These are phyloP conservation scores for Sungouiella thailandica DNA, from an alignment of 805 yeast species.

Conservation along the genomic window DNA sequence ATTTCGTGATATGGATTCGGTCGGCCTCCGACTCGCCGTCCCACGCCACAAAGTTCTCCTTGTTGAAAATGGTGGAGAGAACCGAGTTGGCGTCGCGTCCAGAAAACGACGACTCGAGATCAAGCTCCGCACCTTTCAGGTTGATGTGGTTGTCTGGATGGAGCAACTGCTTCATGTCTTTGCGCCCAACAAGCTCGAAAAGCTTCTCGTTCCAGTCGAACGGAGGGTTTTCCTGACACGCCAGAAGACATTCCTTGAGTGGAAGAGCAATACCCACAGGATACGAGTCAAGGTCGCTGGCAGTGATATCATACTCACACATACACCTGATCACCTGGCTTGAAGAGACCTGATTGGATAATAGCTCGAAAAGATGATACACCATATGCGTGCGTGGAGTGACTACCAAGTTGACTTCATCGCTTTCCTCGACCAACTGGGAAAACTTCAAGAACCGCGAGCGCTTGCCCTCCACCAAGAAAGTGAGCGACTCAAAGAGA, in stretches of 20 bases:
- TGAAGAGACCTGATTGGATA: slow-evolving; percentile 50
- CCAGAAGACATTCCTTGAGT: slow-evolving; percentile 53
- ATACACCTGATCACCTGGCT: slow-evolving; percentile 57
- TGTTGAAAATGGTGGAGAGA: slow-evolving; percentile 33
- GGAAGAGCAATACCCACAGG: slow-evolving; percentile 73
- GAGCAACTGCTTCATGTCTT: slow-evolving; percentile 46
- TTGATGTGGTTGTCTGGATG: slow-evolving; percentile 4
- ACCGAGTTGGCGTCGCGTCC: slow-evolving; percentile 36
- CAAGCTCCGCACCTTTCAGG: slow-evolving; percentile 1
- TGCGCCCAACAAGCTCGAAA: slow-evolving; percentile 60
- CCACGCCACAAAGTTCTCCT: slow-evolving; percentile 54
- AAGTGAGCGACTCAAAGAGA: slow-evolving; percentile 49
- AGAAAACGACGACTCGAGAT: background rate
- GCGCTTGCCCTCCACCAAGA: slow-evolving; percentile 40
- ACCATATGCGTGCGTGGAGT: slow-evolving; percentile 65
- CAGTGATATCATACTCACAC: slow-evolving; percentile 50
- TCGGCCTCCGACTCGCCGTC: slow-evolving; percentile 70
- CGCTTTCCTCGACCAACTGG: slow-evolving; percentile 58
- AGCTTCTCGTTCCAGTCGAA: slow-evolving; percentile 43
- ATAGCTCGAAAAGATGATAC: slow-evolving; percentile 55
- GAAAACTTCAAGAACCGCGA: slow-evolving; percentile 62
- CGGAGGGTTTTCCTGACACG: slow-evolving; percentile 49
- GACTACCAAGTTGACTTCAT: slow-evolving; percentile 51
- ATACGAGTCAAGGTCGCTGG: slow-evolving; percentile 54
- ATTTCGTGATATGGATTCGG: slow-evolving; percentile 57